phyloP scores from a whole-genome alignment of 345 rosid species.

The Brassica carinata region DNA sequence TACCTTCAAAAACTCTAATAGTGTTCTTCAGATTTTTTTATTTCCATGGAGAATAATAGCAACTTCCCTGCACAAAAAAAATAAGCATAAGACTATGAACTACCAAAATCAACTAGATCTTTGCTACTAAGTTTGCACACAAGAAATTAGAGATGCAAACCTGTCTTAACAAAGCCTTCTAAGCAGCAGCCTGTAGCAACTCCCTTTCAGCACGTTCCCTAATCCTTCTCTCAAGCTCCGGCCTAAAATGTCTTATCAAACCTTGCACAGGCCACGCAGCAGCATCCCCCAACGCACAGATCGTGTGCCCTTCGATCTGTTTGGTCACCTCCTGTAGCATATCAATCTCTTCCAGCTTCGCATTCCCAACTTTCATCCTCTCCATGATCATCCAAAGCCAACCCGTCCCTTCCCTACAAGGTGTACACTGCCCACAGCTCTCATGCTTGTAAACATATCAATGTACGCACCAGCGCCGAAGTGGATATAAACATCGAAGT shows the following conservation, averaged over 20 bases:
- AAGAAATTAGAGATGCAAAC: conserved; percentile 18
- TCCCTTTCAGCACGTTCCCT: conserved; percentile 88
- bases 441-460: conserved; percentile 72
- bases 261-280: conserved; percentile 99
- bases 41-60: conserved; percentile 30
- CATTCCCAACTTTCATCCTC: conserved; percentile 92
- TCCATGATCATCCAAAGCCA: conserved; percentile 99
- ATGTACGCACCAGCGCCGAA: conserved; percentile 98
- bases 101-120: background rate
- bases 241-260: conserved; percentile 94
- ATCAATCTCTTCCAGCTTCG: conserved; percentile 95
- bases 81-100: background rate
- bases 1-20: conserved; percentile 4
- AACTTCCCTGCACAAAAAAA: conserved; percentile 17
- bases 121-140: conserved; percentile 4
- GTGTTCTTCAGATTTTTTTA: conserved; percentile 30
- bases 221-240: conserved; percentile 96
- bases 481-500: conserved; percentile 94
- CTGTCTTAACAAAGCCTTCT: conserved; percentile 35
- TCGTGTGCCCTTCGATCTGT: conserved; percentile 99
- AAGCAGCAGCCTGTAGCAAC: conserved; percentile 88
- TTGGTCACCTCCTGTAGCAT: conserved; percentile 98
- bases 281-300: conserved; percentile 98
- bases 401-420: conserved; percentile 96
- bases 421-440: conserved; percentile 99